These are phyloP conservation scores for Tephrocybe sp. DNA, from an alignment of 768 basidiomycete genomes.

Conservation along the genomic window DNA sequence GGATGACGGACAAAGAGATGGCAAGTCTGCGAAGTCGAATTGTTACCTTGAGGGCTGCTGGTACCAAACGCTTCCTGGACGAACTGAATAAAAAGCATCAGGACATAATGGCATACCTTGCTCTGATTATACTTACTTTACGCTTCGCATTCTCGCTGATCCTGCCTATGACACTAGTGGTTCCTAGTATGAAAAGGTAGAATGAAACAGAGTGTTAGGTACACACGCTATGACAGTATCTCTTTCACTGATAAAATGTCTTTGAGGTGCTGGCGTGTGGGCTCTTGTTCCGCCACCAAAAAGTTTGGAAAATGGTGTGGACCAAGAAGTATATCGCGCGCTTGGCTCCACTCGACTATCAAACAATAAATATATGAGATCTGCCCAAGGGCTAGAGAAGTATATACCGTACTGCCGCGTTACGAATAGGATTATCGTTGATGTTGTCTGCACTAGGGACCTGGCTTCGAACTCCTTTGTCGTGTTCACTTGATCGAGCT, in stretches of 20 bases:
- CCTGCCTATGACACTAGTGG: too few relatives aligned
- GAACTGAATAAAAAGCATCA: neutral
- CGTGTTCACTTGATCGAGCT: too few relatives aligned
- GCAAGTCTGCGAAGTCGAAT: neutral
- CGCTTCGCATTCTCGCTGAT: too few relatives aligned
- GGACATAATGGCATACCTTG: too few relatives aligned
- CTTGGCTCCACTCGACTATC: neutral
- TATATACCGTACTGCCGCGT: neutral
- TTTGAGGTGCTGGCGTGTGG: neutral
- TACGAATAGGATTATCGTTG: neutral
- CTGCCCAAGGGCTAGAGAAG: neutral
- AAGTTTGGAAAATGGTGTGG: neutral
- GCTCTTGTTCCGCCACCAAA: neutral
- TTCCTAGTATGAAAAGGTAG: too few relatives aligned
- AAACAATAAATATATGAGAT: neutral
- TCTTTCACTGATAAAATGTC: too few relatives aligned
- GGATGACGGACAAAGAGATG: constrained; percentile 1
- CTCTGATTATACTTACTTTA: too few relatives aligned
- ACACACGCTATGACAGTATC: too few relatives aligned
- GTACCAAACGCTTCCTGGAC: constrained; percentile 1
- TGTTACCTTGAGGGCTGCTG: neutral
- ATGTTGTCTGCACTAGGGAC: too few relatives aligned
- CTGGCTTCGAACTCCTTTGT: too few relatives aligned
- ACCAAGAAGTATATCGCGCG: neutral
- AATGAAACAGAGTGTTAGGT: too few relatives aligned